A percentile compares a stretch with the other conserved stretches of the same genome.
phyloP scores from a whole-genome alignment of 805 yeast genomes.

The Yarrowia divulgata region DNA sequence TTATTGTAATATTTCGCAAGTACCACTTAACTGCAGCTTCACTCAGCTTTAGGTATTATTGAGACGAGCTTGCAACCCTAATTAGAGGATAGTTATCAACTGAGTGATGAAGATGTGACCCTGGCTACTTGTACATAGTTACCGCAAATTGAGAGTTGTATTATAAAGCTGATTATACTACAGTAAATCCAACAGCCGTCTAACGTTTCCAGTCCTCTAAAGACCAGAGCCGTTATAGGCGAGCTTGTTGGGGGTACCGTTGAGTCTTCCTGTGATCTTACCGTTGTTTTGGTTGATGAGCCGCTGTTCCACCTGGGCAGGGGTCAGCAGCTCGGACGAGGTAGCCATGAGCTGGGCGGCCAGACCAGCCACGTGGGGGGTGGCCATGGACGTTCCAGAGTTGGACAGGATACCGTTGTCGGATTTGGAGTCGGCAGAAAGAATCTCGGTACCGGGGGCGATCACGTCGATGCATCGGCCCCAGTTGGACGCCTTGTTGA shows the following conservation, averaged over 20 bases:
- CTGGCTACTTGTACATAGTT: no score
- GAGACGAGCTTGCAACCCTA: no score
- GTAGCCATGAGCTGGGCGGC: conserved; percentile 82
- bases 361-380: conserved; percentile 94
- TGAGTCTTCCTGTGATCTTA: neutral
- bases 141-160: no score
- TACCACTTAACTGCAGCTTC: no score
- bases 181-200: neutral
- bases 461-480: conserved; percentile 95
- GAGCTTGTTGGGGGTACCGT: conserved; percentile 23
- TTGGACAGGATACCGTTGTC: conserved; percentile 48
- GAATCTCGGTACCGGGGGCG: conserved; percentile 92
- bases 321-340: conserved; percentile 16
- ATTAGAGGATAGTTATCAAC: no score
- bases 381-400: conserved; percentile 97
- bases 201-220: neutral
- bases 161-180: no score
- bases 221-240: conserved; percentile 27
- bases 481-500: conserved; percentile 58
- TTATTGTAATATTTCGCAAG: no score
- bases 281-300: conserved; percentile 7
- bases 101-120: no score
- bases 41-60: no score
- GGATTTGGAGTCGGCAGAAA: conserved; percentile 57
- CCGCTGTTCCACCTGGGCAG: conserved; percentile 26